Conservation (phyloP, 1,284 basidiomycete species). For the Meira miltonrushii region DNA sequence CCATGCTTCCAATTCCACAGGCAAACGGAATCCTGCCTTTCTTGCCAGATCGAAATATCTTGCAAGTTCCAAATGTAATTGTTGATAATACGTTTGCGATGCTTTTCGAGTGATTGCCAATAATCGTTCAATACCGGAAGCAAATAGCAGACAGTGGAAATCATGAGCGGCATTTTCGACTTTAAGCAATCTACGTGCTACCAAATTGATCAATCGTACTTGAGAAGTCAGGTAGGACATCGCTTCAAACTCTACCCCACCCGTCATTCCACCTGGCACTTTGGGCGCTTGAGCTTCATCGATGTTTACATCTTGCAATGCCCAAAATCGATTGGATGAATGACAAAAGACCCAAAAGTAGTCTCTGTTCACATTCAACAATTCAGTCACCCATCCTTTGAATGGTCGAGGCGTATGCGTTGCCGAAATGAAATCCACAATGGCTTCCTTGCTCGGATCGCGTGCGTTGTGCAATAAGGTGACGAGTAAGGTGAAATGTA, state of each 20-base stretch:
- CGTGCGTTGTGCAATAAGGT: constrained; percentile 36
- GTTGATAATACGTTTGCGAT: constrained; percentile 40
- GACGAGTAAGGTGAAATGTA: constrained; percentile 20
- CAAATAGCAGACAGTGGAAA: constrained; percentile 33
- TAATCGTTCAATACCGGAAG: constrained; percentile 30
- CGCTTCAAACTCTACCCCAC: constrained; percentile 94
- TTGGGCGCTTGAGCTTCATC: constrained; percentile 78
- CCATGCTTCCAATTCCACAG: constrained; percentile 13
- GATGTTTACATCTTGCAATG: constrained; percentile 72
- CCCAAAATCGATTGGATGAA: constrained; percentile 83
- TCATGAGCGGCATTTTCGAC: constrained; percentile 14
- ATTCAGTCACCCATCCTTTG: constrained; percentile 82
- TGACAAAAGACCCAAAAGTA: constrained; percentile 99
- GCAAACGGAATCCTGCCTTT: constrained; percentile 12
- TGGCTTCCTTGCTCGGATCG: constrained; percentile 28
- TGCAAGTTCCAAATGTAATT: constrained; percentile 43
- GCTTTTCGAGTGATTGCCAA: constrained; percentile 21
- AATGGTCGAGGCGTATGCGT: constrained; percentile 78
- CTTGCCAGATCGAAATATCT: constrained; percentile 19
- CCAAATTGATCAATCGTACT: constrained; percentile 30
- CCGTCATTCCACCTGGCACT: constrained; percentile 95
- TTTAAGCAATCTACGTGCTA: constrained; percentile 17
- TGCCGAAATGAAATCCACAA: constrained; percentile 72
- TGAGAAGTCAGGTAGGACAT: constrained; percentile 66
- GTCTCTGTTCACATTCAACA: constrained; percentile 82